A percentile compares a stretch with the other conserved stretches of the same genome.
Conservation (phyloP, 169 alveolate species). For the Perkinsus chesapeaki region DNA sequence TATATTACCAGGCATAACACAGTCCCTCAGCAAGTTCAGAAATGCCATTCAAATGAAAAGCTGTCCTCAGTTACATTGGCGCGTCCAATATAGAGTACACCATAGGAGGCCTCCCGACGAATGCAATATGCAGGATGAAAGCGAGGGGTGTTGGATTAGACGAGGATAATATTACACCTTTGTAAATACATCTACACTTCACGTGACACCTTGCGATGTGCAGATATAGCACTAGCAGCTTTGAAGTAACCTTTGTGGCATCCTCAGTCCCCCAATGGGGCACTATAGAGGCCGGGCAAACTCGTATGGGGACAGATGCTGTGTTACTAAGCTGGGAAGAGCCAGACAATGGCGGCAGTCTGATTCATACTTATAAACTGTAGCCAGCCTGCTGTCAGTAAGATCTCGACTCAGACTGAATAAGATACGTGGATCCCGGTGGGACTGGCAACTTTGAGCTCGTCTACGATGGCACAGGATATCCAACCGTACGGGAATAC, state of each 20-base stretch:
- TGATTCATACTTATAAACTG: not conserved
- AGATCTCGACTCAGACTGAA: not conserved
- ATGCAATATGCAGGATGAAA: not conserved
- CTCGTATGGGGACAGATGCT: not conserved
- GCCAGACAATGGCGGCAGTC: not conserved
- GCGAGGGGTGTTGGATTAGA: not conserved
- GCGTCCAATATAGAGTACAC: not conserved
- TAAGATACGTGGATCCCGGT: not conserved
- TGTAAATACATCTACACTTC: not conserved
- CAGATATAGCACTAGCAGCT: not conserved
- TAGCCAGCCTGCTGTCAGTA: not conserved
- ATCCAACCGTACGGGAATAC: not conserved
- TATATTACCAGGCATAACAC: no score
- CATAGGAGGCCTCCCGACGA: not conserved
- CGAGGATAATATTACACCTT: not conserved
- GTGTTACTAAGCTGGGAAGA: not conserved
- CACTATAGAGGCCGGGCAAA: not conserved
- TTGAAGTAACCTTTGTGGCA: not conserved
- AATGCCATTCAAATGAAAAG: no score
- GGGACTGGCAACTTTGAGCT: not conserved
- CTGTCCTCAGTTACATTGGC: not conserved
- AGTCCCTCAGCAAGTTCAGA: no score
- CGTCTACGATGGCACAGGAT: not conserved
- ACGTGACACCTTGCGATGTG: not conserved
- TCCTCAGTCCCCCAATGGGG: not conserved